Conservation (phyloP, 2,329 filamentous ascomycete genomes). For the Thielaviopsis ethacetica region DNA sequence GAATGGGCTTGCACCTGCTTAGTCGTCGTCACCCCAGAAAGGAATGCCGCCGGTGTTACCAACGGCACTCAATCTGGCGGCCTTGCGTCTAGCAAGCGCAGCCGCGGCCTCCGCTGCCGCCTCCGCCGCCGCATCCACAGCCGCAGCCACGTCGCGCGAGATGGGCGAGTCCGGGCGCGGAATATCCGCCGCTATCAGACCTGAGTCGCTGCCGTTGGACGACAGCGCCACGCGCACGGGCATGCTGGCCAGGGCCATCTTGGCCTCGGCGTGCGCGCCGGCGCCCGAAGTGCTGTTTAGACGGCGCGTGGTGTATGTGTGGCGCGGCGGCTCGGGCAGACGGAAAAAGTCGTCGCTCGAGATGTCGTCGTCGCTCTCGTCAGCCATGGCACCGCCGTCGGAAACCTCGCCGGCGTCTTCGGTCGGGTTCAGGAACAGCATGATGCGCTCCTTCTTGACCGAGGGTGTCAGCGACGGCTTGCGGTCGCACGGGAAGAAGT, state of each 20-base stretch:
- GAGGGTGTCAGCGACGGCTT: conserved; percentile 6
- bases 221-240: conserved; percentile 2
- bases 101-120: background rate
- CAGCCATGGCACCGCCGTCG: conserved; percentile 4
- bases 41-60: conserved; percentile 20
- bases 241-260: background rate
- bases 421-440: conserved; percentile 10
- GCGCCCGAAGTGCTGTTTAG: background rate
- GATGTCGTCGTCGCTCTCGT: conserved; percentile 15
- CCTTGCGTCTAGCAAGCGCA: conserved; percentile 17
- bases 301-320: background rate
- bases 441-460: conserved; percentile 9
- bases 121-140: conserved; percentile 17
- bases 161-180: conserved; percentile 24
- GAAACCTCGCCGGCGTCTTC: conserved; percentile 8
- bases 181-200: conserved; percentile 13
- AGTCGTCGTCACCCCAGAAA: conserved; percentile 27
- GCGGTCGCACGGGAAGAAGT: background rate
- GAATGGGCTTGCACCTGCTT: conserved; percentile 4
- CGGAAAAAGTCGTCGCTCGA: conserved; percentile 13
- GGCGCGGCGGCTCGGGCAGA: conserved; percentile 10
- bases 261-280: background rate
- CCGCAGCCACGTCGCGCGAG: conserved; percentile 13
- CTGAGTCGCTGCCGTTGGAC: conserved; percentile 1
- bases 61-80: conserved; percentile 26